phyloP scores from a whole-genome alignment of 768 basidiomycete species.

The Pulveroboletus sp. region DNA sequence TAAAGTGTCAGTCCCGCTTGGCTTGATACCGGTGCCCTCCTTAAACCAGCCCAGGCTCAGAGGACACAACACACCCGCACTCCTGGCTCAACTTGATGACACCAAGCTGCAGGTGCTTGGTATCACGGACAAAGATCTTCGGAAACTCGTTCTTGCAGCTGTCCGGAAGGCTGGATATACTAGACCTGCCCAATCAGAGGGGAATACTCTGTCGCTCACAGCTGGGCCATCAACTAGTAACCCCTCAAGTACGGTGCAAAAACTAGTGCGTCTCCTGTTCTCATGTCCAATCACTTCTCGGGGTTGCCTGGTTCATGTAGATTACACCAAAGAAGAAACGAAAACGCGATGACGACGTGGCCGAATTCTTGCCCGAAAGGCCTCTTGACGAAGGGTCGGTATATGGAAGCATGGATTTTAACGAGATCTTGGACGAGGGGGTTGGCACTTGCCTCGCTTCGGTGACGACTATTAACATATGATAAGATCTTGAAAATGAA shows the following conservation, averaged over 20 bases:
- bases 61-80: slow-evolving; percentile 57
- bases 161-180: slow-evolving; percentile 65
- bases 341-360: slow-evolving; percentile 40
- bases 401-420: slow-evolving; percentile 63
- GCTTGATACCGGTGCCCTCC: not conserved
- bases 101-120: slow-evolving; percentile 56
- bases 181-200: slow-evolving; percentile 14
- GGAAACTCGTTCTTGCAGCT: slow-evolving; percentile 58
- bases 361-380: slow-evolving; percentile 56
- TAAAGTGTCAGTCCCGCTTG: slow-evolving; percentile 53
- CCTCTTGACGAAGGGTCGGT: slow-evolving; percentile 48
- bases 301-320: slow-evolving; percentile 22
- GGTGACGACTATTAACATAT: slow-evolving; percentile 1
- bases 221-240: slow-evolving; percentile 11
- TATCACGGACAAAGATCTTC: slow-evolving; percentile 60
- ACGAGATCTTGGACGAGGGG: slow-evolving; percentile 70
- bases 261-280: slow-evolving; percentile 25
- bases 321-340: slow-evolving; percentile 55
- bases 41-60: slow-evolving; percentile 57
- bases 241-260: slow-evolving; percentile 23
- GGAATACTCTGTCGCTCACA: not conserved
- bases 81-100: slow-evolving; percentile 58
- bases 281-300: not conserved
- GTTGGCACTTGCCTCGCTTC: slow-evolving; percentile 34
- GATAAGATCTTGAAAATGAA: slow-evolving; percentile 58